Base-by-base conservation (phyloP, 1,284 basidiomycete species). In the Trichosporon asahii region DNA sequence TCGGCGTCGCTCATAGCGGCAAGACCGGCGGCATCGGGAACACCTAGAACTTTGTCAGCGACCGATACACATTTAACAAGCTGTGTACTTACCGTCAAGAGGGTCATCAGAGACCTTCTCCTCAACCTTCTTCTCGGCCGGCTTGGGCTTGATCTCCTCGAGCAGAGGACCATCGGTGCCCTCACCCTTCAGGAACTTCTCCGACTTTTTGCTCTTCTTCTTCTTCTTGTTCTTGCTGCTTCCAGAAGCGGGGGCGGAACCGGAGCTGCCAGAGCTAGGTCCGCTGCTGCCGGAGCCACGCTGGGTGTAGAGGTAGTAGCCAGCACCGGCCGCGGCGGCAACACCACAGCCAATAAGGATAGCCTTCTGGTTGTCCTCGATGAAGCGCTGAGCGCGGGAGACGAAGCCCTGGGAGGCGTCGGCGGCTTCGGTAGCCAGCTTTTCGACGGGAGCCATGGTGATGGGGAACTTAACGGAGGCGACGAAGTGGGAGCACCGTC, bases 261-360 rank as follows among this genome's bases (percentile, higher is more conserved):
- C 70, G 83, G 74, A 82, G n/a, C 66, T n/a, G 29, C 67, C 46
- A 15, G 46, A 31, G 57, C 46, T 14, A 35, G 49, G 53, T 57
- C 66, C 68, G 75, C 78, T 78, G 44, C 88, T 88, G 64, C 88
- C 86, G 15, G 89, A 88, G 25, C 68, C 68, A 7, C 65, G 53
- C 55, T 63, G 64, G 21, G 73, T 68, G 80, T 85, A 86, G 66
- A 85, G 77, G 76, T 91, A 92, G 83, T 93, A 94, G 29, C 89
- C 90, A 64, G 88, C 90, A 64, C 90, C 92, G 66, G 90, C 91
- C 49, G 89, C 89, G 63, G 90, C 92, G 72, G 91, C 85, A 64
- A 89, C 89, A 44, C 89, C 90, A 0, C 90, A 90, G 0, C 83
- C 83, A 64, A 84, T 75, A 23, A 82, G 73, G 69, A 84, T 76